Base-by-base conservation (phyloP, 2,329 filamentous ascomycete species). In the Scleromitrula shiraiana region DNA sequence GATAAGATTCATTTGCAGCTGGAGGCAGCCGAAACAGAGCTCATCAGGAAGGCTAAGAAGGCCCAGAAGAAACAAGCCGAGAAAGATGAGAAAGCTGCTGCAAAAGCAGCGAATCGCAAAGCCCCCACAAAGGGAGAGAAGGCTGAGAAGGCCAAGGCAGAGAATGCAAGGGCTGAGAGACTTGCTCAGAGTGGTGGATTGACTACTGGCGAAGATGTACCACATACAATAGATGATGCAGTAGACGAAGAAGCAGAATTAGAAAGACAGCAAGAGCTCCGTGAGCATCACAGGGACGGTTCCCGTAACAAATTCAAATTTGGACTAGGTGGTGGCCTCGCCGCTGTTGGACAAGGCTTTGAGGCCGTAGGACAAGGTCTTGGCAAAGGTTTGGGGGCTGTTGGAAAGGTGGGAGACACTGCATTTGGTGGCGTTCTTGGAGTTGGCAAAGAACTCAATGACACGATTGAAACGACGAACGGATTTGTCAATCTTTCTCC, bases 1-100 rank as follows among this genome's bases (percentile, higher is more conserved):
- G 80, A 89, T 52, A 69, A 76, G 7, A 70, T 95, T 12, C 88
- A 91, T 39, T 65, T 74, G 35, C 70, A 73, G 48, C 76, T 98
- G 0, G 93, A 98, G 62, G 68, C 68, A 7, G 91, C 91, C 1
- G 85, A 97, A 66, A 96, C 88, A 0, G 80, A 88, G 19, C 70
- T 98, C 33, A 86, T 98, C 56, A 83, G 82, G 50, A 74, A 74
- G 38, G 90, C 87, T 47, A 90, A 89, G 62, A 88, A 83, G 63
- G 82, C 80, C 12, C 82, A 96, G 56, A 68, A 84, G n/a, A 84
- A 91, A 62, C 73, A 80, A 59, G 64, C 53, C 7, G 52, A 52
- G 17, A 63, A 62, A 49, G 60, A 60, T 5, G 59, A 65, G 50
- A 68, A 71, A 41, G 66, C 59, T n/a, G 68, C 71, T 1, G 78